These are phyloP conservation scores for Tylopilus plumbeoviolaceoides DNA, from an alignment of 768 basidiomycete genomes.

Conservation along the genomic window DNA sequence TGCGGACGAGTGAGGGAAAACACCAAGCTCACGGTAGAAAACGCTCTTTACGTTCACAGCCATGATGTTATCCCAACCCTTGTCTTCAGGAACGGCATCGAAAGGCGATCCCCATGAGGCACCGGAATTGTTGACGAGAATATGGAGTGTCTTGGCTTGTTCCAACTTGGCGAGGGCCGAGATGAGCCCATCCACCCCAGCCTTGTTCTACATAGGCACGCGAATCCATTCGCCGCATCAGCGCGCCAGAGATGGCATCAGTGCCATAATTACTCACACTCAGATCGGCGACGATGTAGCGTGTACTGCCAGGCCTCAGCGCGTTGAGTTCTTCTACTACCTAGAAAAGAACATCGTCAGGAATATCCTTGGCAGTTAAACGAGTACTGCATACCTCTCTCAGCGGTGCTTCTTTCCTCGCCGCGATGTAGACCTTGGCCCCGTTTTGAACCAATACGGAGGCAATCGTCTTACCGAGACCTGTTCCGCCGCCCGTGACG, in stretches of 20 bases:
- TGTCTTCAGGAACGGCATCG: constrained; percentile 69
- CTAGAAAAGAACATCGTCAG: constrained; percentile 24
- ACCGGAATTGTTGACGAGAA: constrained; percentile 83
- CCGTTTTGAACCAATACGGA: constrained; percentile 80
- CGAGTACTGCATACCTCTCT: constrained; percentile 50
- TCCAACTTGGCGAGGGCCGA: constrained; percentile 66
- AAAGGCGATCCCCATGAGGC: constrained; percentile 74
- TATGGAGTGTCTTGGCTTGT: constrained; percentile 56
- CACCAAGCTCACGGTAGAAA: constrained; percentile 63
- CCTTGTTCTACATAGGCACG: constrained; percentile 52
- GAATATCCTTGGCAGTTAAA: constrained; percentile 30
- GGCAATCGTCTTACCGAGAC: constrained; percentile 84
- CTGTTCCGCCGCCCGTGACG: constrained; percentile 80
- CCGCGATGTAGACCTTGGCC: constrained; percentile 86
- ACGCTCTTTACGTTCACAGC: constrained; percentile 82
- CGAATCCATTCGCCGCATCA: background rate
- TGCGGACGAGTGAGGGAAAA: background rate
- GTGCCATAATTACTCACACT: constrained; percentile 43
- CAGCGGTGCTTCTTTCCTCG: constrained; percentile 74
- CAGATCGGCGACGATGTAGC: constrained; percentile 74
- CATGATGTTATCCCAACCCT: constrained; percentile 84
- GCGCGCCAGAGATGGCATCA: background rate
- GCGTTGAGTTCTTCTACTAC: constrained; percentile 58
- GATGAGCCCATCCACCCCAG: constrained; percentile 73
- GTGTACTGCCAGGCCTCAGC: constrained; percentile 53